phyloP scores from a whole-genome alignment of 164 flowering plant species.

The grape (Vitis vinifera) region DNA sequence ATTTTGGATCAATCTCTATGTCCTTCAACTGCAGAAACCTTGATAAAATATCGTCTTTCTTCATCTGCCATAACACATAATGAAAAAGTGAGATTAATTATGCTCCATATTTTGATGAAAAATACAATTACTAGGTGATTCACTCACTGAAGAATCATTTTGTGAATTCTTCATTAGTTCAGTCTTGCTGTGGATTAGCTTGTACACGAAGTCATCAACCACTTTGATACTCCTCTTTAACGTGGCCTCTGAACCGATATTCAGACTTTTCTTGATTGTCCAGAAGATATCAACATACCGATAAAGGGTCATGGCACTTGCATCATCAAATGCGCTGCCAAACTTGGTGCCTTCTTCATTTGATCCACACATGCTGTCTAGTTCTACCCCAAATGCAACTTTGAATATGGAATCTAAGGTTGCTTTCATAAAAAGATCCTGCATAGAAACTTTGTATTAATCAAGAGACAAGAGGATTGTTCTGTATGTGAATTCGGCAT shows the following conservation, averaged over 20 bases:
- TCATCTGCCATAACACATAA: constrained; percentile 25
- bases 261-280: constrained; percentile 56
- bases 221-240: constrained; percentile 43
- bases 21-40: constrained; percentile 51
- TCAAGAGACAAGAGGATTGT: background rate
- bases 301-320: constrained; percentile 39
- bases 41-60: constrained; percentile 66
- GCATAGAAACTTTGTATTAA: background rate
- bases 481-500: background rate
- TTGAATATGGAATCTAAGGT: constrained; percentile 74
- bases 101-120: background rate
- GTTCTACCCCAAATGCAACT: constrained; percentile 72
- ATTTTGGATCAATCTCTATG: constrained; percentile 40
- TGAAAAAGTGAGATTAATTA: background rate
- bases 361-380: constrained; percentile 60
- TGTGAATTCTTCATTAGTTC: constrained; percentile 29
- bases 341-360: constrained; percentile 45
- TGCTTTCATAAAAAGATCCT: constrained; percentile 74
- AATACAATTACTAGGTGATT: background rate
- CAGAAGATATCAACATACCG: constrained; percentile 61
- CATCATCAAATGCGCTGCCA: constrained; percentile 51
- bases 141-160: constrained; percentile 38
- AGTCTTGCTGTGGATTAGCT: constrained; percentile 50
- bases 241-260: constrained; percentile 54
- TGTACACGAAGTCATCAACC: constrained; percentile 52